phyloP scores from a whole-genome alignment of 768 basidiomycete genomes.

The Pholiota molesta region DNA sequence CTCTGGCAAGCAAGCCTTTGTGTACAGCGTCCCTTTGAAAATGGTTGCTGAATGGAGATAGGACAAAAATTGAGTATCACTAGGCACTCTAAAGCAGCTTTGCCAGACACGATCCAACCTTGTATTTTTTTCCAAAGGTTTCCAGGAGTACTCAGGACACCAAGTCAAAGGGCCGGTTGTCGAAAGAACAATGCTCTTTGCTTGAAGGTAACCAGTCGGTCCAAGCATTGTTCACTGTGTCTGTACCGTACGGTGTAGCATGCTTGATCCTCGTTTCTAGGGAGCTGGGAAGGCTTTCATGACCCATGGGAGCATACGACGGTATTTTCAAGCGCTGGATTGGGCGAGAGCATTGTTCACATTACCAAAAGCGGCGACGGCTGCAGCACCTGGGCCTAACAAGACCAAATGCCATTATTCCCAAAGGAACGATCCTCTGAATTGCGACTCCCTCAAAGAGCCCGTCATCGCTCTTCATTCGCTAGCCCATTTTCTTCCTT shows the following conservation, averaged over 20 bases:
- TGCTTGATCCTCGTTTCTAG: not conserved
- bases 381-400: conserved; percentile 15
- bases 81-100: no score
- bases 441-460: conserved; percentile 20
- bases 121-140: not conserved
- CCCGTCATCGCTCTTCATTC: conserved; percentile 14
- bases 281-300: not conserved
- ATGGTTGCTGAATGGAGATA: no score
- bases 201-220: not conserved
- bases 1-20: no score
- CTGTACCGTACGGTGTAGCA: not conserved
- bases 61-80: no score
- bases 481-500: conserved; percentile 17
- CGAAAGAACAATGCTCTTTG: not conserved
- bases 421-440: conserved; percentile 19
- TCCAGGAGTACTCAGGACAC: not conserved
- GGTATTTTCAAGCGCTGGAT: not conserved
- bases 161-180: not conserved
- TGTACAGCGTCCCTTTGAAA: no score
- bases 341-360: conserved; percentile 20
- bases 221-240: not conserved
- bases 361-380: conserved; percentile 17
- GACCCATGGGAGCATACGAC: not conserved
- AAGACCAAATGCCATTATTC: conserved; percentile 18
- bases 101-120: not conserved